These are phyloP conservation scores for Phytophthora boehmeriae DNA, from an alignment of 352 stramenopile species.

Conservation along the genomic window DNA sequence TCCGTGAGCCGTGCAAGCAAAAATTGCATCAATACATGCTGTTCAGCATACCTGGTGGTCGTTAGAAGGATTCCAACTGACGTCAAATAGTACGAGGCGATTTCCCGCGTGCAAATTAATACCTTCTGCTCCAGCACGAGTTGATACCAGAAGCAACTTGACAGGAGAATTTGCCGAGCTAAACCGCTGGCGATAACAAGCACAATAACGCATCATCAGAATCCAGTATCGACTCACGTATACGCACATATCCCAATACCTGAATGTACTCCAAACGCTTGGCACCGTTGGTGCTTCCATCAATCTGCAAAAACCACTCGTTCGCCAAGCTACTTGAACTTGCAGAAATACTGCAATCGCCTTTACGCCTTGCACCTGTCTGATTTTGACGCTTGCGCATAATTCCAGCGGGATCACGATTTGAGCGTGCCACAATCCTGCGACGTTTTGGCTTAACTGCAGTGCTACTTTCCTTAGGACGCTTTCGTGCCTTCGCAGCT, in stretches of 20 bases:
- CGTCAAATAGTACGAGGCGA: conserved; percentile 91
- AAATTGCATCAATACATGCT: neutral
- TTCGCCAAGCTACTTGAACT: conserved; percentile 19
- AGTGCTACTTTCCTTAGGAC: conserved; percentile 12
- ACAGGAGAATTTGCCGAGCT: conserved; percentile 57
- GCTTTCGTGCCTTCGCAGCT: conserved; percentile 22
- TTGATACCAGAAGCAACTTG: conserved; percentile 81
- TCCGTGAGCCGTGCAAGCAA: neutral
- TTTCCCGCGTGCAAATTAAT: conserved; percentile 92
- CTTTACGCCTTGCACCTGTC: conserved; percentile 15
- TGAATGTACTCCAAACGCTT: conserved; percentile 90
- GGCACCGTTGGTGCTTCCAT: conserved; percentile 69
- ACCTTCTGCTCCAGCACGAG: conserved; percentile 81
- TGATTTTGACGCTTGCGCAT: conserved; percentile 50
- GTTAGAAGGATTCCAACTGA: conserved; percentile 92
- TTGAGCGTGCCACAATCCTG: conserved; percentile 34
- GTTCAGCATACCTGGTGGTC: conserved; percentile 77
- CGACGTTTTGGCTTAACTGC: conserved; percentile 38
- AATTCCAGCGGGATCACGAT: conserved; percentile 65
- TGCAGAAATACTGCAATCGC: neutral
- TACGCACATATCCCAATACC: conserved; percentile 28
- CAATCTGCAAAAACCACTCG: conserved; percentile 86
- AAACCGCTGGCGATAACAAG: conserved; percentile 49
- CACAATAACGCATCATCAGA: conserved; percentile 7
- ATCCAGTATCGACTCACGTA: neutral